phyloP scores from a whole-genome alignment of 176 grass and related monocot species.

The Eragrostis nindensis region DNA sequence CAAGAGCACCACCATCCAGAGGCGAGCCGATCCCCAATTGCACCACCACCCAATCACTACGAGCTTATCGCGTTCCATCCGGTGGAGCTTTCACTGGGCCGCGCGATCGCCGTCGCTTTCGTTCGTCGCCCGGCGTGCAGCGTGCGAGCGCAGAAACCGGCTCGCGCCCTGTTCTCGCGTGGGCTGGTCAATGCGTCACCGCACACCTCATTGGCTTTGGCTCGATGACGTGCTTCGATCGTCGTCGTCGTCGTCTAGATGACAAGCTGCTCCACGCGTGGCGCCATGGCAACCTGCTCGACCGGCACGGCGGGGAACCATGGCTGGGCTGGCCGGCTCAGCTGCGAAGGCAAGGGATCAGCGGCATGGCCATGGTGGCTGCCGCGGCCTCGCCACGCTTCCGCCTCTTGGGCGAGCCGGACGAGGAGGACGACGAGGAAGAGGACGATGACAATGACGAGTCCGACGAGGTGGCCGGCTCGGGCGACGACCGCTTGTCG shows the following conservation, averaged over 20 bases:
- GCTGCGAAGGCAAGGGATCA: slow-evolving; percentile 30
- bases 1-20: slow-evolving; percentile 1
- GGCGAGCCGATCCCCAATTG: neutral
- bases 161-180: neutral
- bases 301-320: slow-evolving; percentile 48
- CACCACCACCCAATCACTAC: slow-evolving; percentile 27
- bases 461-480: slow-evolving; percentile 50
- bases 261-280: slow-evolving; percentile 53
- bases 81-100: slow-evolving; percentile 33
- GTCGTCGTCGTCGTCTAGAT: slow-evolving; percentile 39
- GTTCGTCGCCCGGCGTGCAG: neutral
- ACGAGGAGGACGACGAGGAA: slow-evolving; percentile 27
- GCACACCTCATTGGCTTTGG: neutral
- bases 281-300: slow-evolving; percentile 44
- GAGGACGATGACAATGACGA: too few relatives aligned
- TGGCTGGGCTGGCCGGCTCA: slow-evolving; percentile 39
- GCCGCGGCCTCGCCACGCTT: slow-evolving; percentile 70
- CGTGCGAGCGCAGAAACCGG: slow-evolving; percentile 1
- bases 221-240: neutral
- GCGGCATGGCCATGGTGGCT: slow-evolving; percentile 51
- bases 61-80: slow-evolving; percentile 40
- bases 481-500: slow-evolving; percentile 57
- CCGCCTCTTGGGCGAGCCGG: slow-evolving; percentile 58
- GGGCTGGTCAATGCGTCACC: neutral
- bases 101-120: slow-evolving; percentile 21